phyloP scores from a whole-genome alignment of 139 green algal species.

The Nannochloris sp. region DNA sequence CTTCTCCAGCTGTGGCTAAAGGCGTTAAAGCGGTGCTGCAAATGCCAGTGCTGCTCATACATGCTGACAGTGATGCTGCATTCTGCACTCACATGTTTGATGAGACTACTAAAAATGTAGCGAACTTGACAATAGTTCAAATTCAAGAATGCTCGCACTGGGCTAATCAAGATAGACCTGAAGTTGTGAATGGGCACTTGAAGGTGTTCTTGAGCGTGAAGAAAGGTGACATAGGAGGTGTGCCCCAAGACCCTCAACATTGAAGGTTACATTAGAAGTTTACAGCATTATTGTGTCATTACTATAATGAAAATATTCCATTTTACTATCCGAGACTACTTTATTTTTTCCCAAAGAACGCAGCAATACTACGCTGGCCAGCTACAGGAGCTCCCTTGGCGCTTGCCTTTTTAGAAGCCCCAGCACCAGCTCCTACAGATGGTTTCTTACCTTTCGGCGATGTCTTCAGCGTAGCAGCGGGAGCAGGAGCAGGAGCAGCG shows the following conservation, averaged over 20 bases:
- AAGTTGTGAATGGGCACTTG: slow-evolving; percentile 12
- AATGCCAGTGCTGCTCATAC: slow-evolving; percentile 8
- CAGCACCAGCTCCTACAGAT: neutral
- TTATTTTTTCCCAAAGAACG: slow-evolving; percentile 27
- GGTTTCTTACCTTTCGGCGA: slow-evolving; percentile 1
- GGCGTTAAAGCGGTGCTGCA: neutral
- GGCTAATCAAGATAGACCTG: slow-evolving; percentile 14
- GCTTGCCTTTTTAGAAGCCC: slow-evolving; percentile 21
- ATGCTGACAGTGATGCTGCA: slow-evolving; percentile 4
- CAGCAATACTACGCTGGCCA: slow-evolving; percentile 16
- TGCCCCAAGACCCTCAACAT: too few species aligned
- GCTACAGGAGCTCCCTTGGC: slow-evolving; percentile 5
- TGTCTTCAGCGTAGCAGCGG: slow-evolving; percentile 2
- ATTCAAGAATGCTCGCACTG: slow-evolving; percentile 5
- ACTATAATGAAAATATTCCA: too few species aligned
- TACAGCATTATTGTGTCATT: too few species aligned
- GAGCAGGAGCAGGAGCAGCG: neutral
- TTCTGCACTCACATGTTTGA: neutral
- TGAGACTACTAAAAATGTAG: neutral
- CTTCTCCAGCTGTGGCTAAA: neutral
- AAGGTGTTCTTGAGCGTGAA: neutral
- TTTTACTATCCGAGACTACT: neutral
- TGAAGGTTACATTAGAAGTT: too few species aligned
- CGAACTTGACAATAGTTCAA: neutral
- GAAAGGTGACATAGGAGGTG: neutral